phyloP scores from a whole-genome alignment of 2,329 filamentous ascomycete species.

The Aureobasidium uvarum region DNA sequence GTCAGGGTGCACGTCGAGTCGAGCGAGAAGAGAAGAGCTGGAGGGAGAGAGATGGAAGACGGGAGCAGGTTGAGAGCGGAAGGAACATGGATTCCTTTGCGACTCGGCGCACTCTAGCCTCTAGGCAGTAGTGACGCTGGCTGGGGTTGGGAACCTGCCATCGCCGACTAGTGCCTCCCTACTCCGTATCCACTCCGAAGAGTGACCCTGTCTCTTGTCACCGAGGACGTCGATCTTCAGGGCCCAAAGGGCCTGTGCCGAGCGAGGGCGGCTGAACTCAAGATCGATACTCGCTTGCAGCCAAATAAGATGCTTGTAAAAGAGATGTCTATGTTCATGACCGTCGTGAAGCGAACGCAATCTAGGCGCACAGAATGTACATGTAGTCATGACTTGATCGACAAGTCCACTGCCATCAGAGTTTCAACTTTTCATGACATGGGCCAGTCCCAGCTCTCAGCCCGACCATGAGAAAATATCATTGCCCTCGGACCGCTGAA shows the following conservation, averaged over 20 bases:
- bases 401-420: neutral
- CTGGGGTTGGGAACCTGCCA: neutral
- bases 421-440: neutral
- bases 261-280: neutral
- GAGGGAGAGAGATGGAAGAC: neutral
- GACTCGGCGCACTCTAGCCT: neutral
- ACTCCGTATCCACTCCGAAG: neutral
- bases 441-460: no score
- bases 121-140: conserved; percentile 21
- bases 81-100: neutral
- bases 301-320: neutral
- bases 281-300: neutral
- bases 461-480: neutral
- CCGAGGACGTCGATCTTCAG: neutral
- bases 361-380: neutral
- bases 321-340: neutral
- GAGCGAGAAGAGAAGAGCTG: neutral
- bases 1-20: neutral
- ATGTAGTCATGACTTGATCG: neutral
- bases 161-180: neutral
- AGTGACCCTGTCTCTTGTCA: neutral
- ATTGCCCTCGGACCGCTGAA: neutral
- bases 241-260: neutral
- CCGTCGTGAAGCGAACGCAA: neutral
- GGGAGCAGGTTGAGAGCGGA: conserved; percentile 15